Evolutionary conservation across 768 basidiomycete genomes (phyloP).

Genomic region (Kwoniella heveanensis): DNA sequence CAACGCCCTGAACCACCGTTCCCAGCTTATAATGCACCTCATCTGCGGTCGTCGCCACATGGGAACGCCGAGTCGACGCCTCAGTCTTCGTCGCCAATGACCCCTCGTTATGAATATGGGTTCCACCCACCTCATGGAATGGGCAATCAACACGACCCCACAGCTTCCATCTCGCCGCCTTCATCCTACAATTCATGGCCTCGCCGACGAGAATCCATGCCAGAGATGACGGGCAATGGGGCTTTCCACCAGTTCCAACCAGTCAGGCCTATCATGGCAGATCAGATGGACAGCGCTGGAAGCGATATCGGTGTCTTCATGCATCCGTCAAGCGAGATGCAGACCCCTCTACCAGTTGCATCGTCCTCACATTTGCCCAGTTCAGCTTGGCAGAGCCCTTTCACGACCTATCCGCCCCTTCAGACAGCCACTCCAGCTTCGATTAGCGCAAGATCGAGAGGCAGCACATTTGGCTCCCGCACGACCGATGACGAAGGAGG

Average conservation of each 20-base stretch:
- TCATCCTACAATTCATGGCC: constrained; percentile 5
- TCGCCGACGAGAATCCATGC: constrained; percentile 21
- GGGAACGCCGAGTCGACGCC: constrained; percentile 8
- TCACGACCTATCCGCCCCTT: background rate
- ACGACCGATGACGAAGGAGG: constrained; percentile 15
- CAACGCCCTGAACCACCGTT: background rate
- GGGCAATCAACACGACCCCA: background rate
- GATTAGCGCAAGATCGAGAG: constrained; percentile 9
- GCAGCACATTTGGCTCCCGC: constrained; percentile 18
- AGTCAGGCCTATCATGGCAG: background rate
- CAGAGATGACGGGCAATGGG: constrained; percentile 10
- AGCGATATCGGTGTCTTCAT: background rate
- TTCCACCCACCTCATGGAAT: background rate
- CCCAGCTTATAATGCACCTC: constrained; percentile 9
- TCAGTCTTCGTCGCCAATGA: constrained; percentile 12
- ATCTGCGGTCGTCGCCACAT: constrained; percentile 15
- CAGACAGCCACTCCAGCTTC: background rate
- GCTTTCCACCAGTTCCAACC: background rate
- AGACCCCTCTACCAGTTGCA: background rate
- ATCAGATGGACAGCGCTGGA: background rate
- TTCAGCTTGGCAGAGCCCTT: background rate
- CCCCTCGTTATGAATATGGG: constrained; percentile 11
- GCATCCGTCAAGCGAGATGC: background rate
- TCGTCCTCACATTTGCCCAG: background rate
- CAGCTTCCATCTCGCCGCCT: background rate